Evolutionary conservation across 805 yeast species (phyloP), one percentile per base, ranked within the genome.

Genomic region (Teunomyces funiuensis): DNA sequence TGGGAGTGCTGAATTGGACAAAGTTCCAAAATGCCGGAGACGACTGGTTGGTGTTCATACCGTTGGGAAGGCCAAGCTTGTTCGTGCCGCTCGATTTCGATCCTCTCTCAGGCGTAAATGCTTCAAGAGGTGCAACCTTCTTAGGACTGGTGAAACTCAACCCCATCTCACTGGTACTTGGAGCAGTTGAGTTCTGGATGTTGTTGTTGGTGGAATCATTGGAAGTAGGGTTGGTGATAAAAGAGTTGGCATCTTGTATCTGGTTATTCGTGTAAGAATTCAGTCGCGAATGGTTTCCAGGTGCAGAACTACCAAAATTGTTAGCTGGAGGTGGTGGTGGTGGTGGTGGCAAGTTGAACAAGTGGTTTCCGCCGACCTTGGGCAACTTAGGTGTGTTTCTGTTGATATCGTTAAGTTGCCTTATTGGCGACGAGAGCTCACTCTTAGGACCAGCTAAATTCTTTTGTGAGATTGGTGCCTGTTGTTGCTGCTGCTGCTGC

Each of bases 21-120:
- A 87, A 82, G 58, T 85, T 87, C 97, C 97, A 88, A 44, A 90
- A 78, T 13, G 96, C 97, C 1, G 98, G 98, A 1, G 96, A 87
- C 22, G 84, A 78, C 66, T 63, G 77, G 65, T 67, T 61, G 61
- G 68, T 58, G 65, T 67, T 55, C 58, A 71, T 40, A 7, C 65
- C 60, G 14, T 49, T 39, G 11, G 43, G 37, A 22, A 53, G 45
- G 5, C 59, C 55, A 4, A 55, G 42, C 36, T 58, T 63, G 20
- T 52, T 50, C 19, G 50, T 46, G 18, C 42, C 41, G 23, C 47
- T 47, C 8, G 46, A 33, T 43, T 65, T 66, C 9, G 65, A 57
- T 4, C 75, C 74, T 13, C 75, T 49, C 41, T 69, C 75, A 0
- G 75, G 75, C 0, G 75, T 69, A 48, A 66, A 69, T 5, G 73